Conservation (phyloP, 176 grass and related monocot species). For the Aegilops umbellulata region DNA sequence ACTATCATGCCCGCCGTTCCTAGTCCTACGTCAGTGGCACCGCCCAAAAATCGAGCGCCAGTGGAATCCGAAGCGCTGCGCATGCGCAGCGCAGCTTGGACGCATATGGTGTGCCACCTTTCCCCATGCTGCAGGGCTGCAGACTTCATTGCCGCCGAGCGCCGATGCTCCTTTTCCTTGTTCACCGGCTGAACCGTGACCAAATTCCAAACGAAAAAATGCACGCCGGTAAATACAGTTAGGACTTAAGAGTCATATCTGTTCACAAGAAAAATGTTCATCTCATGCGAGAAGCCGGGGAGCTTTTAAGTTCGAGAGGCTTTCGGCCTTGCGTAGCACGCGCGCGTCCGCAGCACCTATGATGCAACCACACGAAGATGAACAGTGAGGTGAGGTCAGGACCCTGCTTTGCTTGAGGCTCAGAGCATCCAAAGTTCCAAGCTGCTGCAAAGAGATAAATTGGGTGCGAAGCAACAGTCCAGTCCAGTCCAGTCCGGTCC, state of each 20-base stretch:
- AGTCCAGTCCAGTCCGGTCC: not conserved
- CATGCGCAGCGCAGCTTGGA: not conserved
- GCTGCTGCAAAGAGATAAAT: not conserved
- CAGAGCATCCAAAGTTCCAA: constrained; percentile 27
- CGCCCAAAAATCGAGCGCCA: not conserved
- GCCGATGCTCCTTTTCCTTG: not conserved
- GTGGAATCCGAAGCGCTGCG: constrained; percentile 28
- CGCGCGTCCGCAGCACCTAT: not conserved
- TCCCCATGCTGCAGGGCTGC: not conserved
- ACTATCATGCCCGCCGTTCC: not conserved
- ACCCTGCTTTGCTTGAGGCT: not conserved
- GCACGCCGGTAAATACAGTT: not conserved
- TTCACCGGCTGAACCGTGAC: not conserved
- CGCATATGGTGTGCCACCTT: not conserved
- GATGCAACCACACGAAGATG: not conserved
- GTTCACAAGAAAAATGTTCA: not conserved
- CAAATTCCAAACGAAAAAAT: not conserved
- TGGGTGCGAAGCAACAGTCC: not conserved
- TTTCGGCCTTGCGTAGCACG: not conserved
- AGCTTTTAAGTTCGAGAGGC: not conserved
- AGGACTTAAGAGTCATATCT: no score
- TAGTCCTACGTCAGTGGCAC: constrained; percentile 12
- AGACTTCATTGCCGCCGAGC: not conserved
- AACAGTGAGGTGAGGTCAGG: not conserved
- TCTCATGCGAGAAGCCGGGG: not conserved